A percentile compares a stretch with the other conserved stretches of the same genome.
These are phyloP conservation scores for Tolypocladium tundrense DNA, from an alignment of 2,329 filamentous ascomycete genomes.

Conservation along the genomic window DNA sequence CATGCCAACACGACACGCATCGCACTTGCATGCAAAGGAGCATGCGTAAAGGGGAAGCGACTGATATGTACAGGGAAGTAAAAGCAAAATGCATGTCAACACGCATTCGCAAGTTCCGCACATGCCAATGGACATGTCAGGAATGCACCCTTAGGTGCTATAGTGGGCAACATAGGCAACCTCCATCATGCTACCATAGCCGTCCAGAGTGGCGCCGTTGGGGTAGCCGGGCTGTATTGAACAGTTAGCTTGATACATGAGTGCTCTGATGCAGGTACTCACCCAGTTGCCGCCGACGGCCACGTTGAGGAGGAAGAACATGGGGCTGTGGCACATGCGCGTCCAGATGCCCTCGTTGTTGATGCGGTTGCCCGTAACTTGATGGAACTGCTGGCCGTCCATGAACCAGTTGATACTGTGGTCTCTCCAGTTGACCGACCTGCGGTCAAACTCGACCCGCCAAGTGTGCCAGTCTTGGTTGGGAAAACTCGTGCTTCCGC, in stretches of 20 bases:
- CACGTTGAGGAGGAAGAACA: conserved; percentile 44
- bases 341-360: conserved; percentile 36
- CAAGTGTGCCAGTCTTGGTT: conserved; percentile 37
- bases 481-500: conserved; percentile 22
- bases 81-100: background rate
- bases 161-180: conserved; percentile 39
- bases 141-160: conserved; percentile 3
- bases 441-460: conserved; percentile 39
- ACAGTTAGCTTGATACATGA: conserved; percentile 2
- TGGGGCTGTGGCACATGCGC: conserved; percentile 35
- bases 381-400: conserved; percentile 33
- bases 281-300: conserved; percentile 45
- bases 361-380: conserved; percentile 33
- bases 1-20: background rate
- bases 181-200: conserved; percentile 39
- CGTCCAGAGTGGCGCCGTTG: conserved; percentile 32
- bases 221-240: conserved; percentile 35
- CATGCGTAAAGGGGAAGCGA: background rate
- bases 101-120: background rate
- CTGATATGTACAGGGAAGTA: conserved; percentile 8
- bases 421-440: conserved; percentile 29
- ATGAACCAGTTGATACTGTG: conserved; percentile 43
- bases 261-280: conserved; percentile 15
- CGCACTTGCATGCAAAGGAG: background rate
- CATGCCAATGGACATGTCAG: background rate